Base-by-base conservation (phyloP, 306 rosid genomes). In the Echinosophora koreensis region DNA sequence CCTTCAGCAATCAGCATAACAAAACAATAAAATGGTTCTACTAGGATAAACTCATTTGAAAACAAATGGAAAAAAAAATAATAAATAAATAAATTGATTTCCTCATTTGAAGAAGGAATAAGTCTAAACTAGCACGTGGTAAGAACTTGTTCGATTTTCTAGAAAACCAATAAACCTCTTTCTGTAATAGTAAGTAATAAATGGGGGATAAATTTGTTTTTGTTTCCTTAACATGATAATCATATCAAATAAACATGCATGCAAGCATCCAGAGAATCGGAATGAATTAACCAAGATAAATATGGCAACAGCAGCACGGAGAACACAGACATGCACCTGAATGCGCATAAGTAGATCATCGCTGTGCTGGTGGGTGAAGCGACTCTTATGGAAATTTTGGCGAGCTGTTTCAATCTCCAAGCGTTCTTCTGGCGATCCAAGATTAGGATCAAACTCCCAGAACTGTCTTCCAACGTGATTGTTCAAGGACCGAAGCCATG, bases 321-420 rank as follows among this genome's bases (percentile, higher is more conserved):
- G 30, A 47, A 15, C n/a, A 34, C 1, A 16, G 39, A 17, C 6
- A 1, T 5, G 12, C 1, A 88, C 98, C 93, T 93, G 98, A 78
- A 89, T 30, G 85, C 98, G 98, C 97, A 93, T 88, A 46, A 91
- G 89, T 2, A 87, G 86, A 86, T 93, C 98, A 77, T 92, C 42
- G 81, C 98, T 91, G 76, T 93, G 98, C 72, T 89, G 84, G 59
- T 69, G 75, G 1, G 66, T 47, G 74, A 90, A 88, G 30, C 98
- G 96, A 70, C 77, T 84, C 7, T 82, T 50, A 38, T 34, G 12
- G 71, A 85, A 91, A 49, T 54, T 52, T 11, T 78, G 75, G 37
- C 97, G 94, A 71, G 88, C 91, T 3, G 32, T 22, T 58, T 93
- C 93, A 70, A 93, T 73, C 30, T 82, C 69, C 0, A 60, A 27